Evolutionary conservation across 768 basidiomycete genomes (phyloP).

Genomic region (Trametes cubensis): DNA sequence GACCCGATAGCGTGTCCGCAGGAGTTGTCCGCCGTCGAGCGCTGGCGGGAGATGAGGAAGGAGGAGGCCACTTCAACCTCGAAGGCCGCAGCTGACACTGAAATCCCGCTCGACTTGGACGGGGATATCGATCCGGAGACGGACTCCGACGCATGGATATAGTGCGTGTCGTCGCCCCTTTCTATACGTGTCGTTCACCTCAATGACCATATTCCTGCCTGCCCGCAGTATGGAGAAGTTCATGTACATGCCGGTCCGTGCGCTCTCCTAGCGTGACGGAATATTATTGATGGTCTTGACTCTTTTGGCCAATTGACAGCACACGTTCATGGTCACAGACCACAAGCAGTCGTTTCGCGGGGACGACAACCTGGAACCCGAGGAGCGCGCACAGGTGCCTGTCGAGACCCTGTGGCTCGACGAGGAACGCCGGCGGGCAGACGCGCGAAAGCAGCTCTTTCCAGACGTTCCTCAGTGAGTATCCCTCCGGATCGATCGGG

Average conservation of each 20-base stretch:
- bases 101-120: slow-evolving; percentile 38
- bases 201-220: background rate
- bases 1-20: slow-evolving; percentile 49
- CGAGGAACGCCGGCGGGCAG: slow-evolving; percentile 42
- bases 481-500: background rate
- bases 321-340: slow-evolving; percentile 53
- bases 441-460: slow-evolving; percentile 44
- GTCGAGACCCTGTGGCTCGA: slow-evolving; percentile 39
- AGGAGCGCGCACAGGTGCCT: slow-evolving; percentile 21
- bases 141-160: slow-evolving; percentile 43
- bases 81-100: slow-evolving; percentile 1
- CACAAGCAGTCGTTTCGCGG: slow-evolving; percentile 49
- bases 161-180: slow-evolving; percentile 36
- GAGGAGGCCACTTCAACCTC: background rate
- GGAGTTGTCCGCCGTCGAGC: slow-evolving; percentile 40
- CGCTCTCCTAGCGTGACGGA: background rate
- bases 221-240: slow-evolving; percentile 45
- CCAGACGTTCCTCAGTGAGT: slow-evolving; percentile 47
- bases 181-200: background rate
- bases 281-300: background rate
- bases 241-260: slow-evolving; percentile 50
- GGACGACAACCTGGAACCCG: slow-evolving; percentile 29
- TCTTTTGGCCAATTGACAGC: slow-evolving; percentile 32
- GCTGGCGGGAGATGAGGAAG: slow-evolving; percentile 26
- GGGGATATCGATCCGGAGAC: slow-evolving; percentile 47